Evolutionary conservation across 73 alveolate genomes (phyloP).

Genomic region (Halteria grandinella): DNA sequence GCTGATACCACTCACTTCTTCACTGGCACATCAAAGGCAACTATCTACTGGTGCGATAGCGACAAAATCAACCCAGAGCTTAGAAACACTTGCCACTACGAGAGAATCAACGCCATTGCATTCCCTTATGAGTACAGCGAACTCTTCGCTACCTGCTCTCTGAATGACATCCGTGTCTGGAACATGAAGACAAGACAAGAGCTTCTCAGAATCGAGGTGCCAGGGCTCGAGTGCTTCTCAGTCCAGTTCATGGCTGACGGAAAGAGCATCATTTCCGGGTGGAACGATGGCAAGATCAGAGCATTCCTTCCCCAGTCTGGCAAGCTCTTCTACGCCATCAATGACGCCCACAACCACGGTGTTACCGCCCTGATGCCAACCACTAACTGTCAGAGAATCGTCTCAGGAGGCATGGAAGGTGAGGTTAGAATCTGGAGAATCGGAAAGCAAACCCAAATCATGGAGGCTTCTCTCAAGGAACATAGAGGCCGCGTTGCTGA

Average conservation of each 20-base stretch:
- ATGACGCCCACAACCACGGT: constrained; percentile 93
- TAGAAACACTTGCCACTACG: constrained; percentile 96
- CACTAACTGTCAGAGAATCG: constrained; percentile 76
- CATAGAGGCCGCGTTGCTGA: constrained; percentile 97
- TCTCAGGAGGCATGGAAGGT: constrained; percentile 98
- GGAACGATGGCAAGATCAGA: constrained; percentile 97
- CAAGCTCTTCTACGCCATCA: constrained; percentile 85
- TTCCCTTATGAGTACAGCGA: constrained; percentile 88
- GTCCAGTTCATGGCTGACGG: constrained; percentile 89
- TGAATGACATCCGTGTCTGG: constrained; percentile 96
- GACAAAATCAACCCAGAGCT: constrained; percentile 89
- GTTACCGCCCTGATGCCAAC: constrained; percentile 87
- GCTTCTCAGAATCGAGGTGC: constrained; percentile 92
- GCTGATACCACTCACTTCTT: constrained; percentile 95
- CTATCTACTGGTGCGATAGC: constrained; percentile 91
- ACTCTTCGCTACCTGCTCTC: constrained; percentile 96
- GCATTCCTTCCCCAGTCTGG: constrained; percentile 98
- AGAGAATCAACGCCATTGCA: constrained; percentile 89
- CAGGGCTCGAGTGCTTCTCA: constrained; percentile 92
- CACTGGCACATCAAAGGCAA: constrained; percentile 88
- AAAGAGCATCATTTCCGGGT: constrained; percentile 89
- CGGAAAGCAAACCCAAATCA: constrained; percentile 81
- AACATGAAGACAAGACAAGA: constrained; percentile 90
- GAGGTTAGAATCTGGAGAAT: constrained; percentile 97
- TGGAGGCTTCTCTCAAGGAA: constrained; percentile 97